phyloP scores from a whole-genome alignment of 805 yeast species.

The Brettanomyces naardenensis region DNA sequence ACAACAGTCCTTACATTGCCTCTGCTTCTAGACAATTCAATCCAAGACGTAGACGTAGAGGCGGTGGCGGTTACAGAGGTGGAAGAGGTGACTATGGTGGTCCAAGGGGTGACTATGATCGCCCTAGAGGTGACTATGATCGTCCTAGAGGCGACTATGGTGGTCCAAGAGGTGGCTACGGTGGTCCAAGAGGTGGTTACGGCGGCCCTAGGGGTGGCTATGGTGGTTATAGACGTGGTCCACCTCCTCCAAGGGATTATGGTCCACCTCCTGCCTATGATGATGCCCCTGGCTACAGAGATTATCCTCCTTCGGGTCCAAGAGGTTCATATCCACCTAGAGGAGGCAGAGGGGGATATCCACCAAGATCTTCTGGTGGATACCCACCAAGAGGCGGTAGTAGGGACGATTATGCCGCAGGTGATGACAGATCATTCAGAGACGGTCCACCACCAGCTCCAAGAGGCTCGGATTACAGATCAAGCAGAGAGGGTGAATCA shows the following conservation, averaged over 20 bases:
- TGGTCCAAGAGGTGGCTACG: slow-evolving; percentile 35
- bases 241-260: slow-evolving; percentile 14
- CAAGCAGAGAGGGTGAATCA: slow-evolving; percentile 21
- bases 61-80: slow-evolving; percentile 43
- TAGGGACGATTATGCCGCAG: slow-evolving; percentile 21
- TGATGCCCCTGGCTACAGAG: slow-evolving; percentile 18
- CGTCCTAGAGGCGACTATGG: slow-evolving; percentile 32
- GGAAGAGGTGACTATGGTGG: not conserved
- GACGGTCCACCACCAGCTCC: slow-evolving; percentile 24
- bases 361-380: slow-evolving; percentile 19
- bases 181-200: slow-evolving; percentile 26
- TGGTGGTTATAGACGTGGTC: slow-evolving; percentile 2
- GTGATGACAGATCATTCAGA: slow-evolving; percentile 28
- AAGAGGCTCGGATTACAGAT: slow-evolving; percentile 28
- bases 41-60: slow-evolving; percentile 31
- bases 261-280: slow-evolving; percentile 4
- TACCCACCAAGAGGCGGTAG: slow-evolving; percentile 26
- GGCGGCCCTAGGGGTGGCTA: slow-evolving; percentile 7
- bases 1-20: slow-evolving; percentile 48
- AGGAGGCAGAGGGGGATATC: slow-evolving; percentile 26
- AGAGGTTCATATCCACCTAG: slow-evolving; percentile 17
- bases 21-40: slow-evolving; percentile 41
- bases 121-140: slow-evolving; percentile 28
- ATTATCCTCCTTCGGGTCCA: slow-evolving; percentile 15
- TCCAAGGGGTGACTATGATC: not conserved